phyloP scores from a whole-genome alignment of 768 basidiomycete genomes.

The Trametes coccinea region DNA sequence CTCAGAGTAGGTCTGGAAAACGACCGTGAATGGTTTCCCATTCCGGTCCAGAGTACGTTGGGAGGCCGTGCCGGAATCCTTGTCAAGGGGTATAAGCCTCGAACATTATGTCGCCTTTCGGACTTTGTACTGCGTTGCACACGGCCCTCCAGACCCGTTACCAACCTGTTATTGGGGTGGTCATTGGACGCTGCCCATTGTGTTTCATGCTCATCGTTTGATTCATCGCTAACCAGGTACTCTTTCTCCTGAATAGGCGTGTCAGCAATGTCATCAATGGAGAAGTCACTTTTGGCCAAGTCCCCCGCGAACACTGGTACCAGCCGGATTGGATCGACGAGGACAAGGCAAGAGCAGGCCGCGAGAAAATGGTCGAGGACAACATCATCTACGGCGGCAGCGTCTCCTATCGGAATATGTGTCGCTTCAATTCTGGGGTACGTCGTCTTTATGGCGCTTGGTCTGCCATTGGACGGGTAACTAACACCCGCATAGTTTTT shows the following conservation, averaged over 20 bases:
- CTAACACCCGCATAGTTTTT: constrained; percentile 41
- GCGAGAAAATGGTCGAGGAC: constrained; percentile 50
- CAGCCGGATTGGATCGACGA: constrained; percentile 79
- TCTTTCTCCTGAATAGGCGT: constrained; percentile 14
- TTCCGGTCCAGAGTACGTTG: no score
- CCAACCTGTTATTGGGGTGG: no score
- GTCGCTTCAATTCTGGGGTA: constrained; percentile 71
- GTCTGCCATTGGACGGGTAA: neutral
- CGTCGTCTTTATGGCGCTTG: constrained; percentile 19
- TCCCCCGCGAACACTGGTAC: constrained; percentile 64
- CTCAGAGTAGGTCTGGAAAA: no score
- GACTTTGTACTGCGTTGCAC: no score
- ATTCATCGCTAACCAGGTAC: neutral
- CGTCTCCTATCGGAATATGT: constrained; percentile 70
- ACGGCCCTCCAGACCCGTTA: no score
- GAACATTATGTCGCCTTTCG: no score
- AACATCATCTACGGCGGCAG: constrained; percentile 53
- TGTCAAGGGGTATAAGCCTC: no score
- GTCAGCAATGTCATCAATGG: constrained; percentile 31
- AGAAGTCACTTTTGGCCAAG: constrained; percentile 54
- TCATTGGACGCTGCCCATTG: no score
- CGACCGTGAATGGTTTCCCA: no score
- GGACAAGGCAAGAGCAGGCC: constrained; percentile 50
- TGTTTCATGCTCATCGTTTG: no score
- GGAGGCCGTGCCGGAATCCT: no score